These are phyloP conservation scores for Aegilops speltoides DNA, from an alignment of 176 grass and related monocot genomes.

Conservation along the genomic window DNA sequence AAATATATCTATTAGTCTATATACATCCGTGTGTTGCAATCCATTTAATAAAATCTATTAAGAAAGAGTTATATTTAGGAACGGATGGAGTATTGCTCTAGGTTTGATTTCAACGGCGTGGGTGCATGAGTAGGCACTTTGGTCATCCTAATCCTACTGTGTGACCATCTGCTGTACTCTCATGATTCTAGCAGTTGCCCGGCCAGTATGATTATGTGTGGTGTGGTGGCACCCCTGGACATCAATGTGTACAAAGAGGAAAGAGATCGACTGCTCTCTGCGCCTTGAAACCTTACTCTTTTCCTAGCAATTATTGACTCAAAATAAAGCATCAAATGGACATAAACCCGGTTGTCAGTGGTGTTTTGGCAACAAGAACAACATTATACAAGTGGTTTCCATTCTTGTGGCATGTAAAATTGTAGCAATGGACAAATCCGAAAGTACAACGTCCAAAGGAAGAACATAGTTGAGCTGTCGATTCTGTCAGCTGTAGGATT, in stretches of 20 bases:
- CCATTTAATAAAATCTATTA: too few species aligned
- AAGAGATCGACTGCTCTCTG: conserved; percentile 34
- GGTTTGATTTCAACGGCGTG: neutral
- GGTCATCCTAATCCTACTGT: too few species aligned
- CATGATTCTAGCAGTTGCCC: conserved; percentile 19
- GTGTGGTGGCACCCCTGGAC: conserved; percentile 25
- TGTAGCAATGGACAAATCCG: neutral
- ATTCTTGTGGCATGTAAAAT: neutral
- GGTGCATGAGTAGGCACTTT: too few species aligned
- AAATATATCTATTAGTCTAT: too few species aligned
- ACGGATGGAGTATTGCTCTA: neutral
- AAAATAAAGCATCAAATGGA: too few species aligned
- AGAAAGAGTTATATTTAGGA: too few species aligned
- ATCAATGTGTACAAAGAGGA: conserved; percentile 38
- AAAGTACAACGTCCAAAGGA: neutral
- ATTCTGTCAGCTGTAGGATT: conserved; percentile 18
- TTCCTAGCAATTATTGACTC: conserved; percentile 22
- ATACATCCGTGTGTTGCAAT: too few species aligned
- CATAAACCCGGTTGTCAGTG: too few species aligned
- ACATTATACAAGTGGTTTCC: too few species aligned
- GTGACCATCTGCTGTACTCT: neutral
- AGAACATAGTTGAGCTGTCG: conserved; percentile 10
- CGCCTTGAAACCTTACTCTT: conserved; percentile 10
- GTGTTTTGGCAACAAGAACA: too few species aligned
- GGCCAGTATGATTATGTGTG: conserved; percentile 32